Conservation (phyloP, 495 filamentous ascomycete species). For the Arthonia radiata region DNA sequence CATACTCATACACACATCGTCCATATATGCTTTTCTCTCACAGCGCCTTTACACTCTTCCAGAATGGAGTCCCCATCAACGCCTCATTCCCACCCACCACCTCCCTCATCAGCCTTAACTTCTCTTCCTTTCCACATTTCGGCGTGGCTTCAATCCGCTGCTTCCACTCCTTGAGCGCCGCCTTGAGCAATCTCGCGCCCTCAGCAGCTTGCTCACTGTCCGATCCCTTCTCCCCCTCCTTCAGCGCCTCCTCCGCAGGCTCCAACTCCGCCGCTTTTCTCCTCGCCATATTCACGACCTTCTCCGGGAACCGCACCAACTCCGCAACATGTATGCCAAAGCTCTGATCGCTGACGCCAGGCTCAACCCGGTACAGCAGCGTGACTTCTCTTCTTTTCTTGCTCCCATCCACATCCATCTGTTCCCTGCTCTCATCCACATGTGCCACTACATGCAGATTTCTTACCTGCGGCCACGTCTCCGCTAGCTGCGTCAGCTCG, state of each 20-base stretch:
- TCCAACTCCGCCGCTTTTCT: slow-evolving; percentile 94
- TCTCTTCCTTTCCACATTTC: slow-evolving; percentile 40
- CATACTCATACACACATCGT: not conserved
- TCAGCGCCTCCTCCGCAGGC: slow-evolving; percentile 28
- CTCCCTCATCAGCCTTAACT: slow-evolving; percentile 54
- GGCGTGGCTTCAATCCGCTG: slow-evolving; percentile 43
- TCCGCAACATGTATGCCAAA: slow-evolving; percentile 98
- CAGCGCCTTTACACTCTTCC: slow-evolving; percentile 62
- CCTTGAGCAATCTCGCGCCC: slow-evolving; percentile 69
- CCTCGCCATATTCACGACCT: slow-evolving; percentile 96
- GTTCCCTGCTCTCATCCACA: slow-evolving; percentile 32
- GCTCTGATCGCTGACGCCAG: slow-evolving; percentile 84
- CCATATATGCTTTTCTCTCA: slow-evolving; percentile 13
- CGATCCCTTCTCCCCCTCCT: slow-evolving; percentile 19
- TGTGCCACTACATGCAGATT: slow-evolving; percentile 94
- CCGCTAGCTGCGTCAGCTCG: slow-evolving; percentile 73
- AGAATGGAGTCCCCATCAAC: slow-evolving; percentile 66
- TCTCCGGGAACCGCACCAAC: slow-evolving; percentile 88
- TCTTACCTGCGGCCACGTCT: slow-evolving; percentile 62
- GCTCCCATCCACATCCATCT: slow-evolving; percentile 11
- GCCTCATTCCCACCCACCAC: slow-evolving; percentile 45
- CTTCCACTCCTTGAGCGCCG: slow-evolving; percentile 73
- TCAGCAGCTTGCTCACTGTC: slow-evolving; percentile 73
- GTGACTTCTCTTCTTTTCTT: slow-evolving; percentile 64
- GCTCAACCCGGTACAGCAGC: slow-evolving; percentile 83